Base-by-base conservation (phyloP, 306 rosid genomes). In the Alnus glutinosa region DNA sequence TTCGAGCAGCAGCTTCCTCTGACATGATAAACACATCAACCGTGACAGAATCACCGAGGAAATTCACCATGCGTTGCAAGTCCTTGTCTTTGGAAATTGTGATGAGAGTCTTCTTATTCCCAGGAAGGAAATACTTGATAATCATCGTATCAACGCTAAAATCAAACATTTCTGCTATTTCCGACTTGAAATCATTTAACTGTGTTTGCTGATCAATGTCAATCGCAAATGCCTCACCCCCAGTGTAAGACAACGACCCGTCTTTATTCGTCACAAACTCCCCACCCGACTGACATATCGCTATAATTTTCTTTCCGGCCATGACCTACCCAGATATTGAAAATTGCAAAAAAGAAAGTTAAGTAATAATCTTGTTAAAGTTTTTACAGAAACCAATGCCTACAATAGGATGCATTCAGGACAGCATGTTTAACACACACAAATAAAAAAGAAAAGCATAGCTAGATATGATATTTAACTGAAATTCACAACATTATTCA, bases 271-370 rank as follows among this genome's bases (percentile, higher is more conserved):
- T 84, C 81, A 95, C 89, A 85, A 92, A 92, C 76, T 92, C 95
- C 73, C 97, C 98, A 23, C 98, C 97, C 11, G 92, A 91, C 74
- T 95, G 97, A 83, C 98, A 92, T 83, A 95, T 95, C 70, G 98
- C 97, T 78, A 92, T 92, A 62, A 95, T 87, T 82, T 87, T 95
- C 91, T 81, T 92, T 7, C 82, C 76, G 73, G 86, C 89, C 94
- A 90, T 91, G 78, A 79, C 92, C 92, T 91, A 74, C 72, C 84
- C 72, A 28, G 51, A 63, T 63, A 32, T 13, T 11, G 39, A 5
- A 15, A 63, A 36, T 16, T 12, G 13, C 28, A 34, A 63, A 34
- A 64, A 1, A 34, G 2, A 37, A 15, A 2, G 46, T 64, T 36
- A 16, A 9, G 36, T 14, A 6, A 37, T 3, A 14, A 62, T 36